A percentile compares a stretch with the other conserved stretches of the same genome.
Evolutionary conservation across 1,284 basidiomycete species (phyloP).

Genomic region (Heterobasidion parviporum): DNA sequence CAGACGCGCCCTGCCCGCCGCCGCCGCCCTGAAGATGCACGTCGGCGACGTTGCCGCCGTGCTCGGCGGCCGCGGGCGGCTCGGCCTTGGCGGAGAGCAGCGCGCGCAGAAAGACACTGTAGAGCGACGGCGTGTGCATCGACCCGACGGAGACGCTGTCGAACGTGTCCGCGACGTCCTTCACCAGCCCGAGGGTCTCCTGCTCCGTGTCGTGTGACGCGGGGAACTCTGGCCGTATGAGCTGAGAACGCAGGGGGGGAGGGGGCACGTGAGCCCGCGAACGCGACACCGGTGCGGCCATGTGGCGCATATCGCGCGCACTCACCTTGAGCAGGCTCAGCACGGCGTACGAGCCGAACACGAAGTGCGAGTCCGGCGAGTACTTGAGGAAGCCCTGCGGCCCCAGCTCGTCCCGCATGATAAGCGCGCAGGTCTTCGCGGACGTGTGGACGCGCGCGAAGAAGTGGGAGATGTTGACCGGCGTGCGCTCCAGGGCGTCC

Average conservation of each 20-base stretch:
- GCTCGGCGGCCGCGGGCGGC: constrained; percentile 15
- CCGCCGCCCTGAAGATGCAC: constrained; percentile 3
- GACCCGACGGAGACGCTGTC: constrained; percentile 69
- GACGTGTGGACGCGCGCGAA: constrained; percentile 76
- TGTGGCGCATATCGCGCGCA: constrained; percentile 4
- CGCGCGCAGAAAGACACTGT: constrained; percentile 79
- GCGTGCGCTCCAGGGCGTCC: constrained; percentile 76
- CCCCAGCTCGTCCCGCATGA: constrained; percentile 70
- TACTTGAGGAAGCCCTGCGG: constrained; percentile 76
- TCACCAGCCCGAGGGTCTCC: constrained; percentile 64
- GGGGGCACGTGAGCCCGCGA: background rate
- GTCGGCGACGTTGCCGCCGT: constrained; percentile 1
- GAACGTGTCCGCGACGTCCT: constrained; percentile 74
- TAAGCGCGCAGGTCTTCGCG: constrained; percentile 60
- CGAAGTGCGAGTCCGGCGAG: constrained; percentile 87
- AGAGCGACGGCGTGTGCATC: constrained; percentile 79
- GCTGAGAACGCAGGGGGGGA: constrained; percentile 29
- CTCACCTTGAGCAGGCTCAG: constrained; percentile 80
- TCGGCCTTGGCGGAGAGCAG: constrained; percentile 60
- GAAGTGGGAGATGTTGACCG: constrained; percentile 78
- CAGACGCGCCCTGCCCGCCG: background rate
- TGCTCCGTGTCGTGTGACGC: constrained; percentile 69
- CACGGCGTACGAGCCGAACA: constrained; percentile 84
- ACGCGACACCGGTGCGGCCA: background rate
- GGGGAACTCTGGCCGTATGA: constrained; percentile 76